Conservation (phyloP, 805 yeast genomes). For the Brettanomyces anomalus region DNA sequence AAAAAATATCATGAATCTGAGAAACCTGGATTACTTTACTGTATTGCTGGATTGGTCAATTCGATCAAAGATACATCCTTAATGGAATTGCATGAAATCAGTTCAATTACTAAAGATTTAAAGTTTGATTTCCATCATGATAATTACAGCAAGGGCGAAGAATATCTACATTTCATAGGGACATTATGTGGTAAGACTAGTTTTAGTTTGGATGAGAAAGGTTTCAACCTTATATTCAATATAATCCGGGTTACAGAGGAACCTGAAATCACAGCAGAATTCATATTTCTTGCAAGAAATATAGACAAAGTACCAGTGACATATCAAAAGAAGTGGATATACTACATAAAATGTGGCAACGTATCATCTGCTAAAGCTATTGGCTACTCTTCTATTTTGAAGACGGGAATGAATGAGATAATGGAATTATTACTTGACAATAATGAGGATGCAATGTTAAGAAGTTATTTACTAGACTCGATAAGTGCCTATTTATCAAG, state of each 20-base stretch:
- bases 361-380: constrained; percentile 29
- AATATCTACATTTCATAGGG: constrained; percentile 18
- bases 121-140: constrained; percentile 28
- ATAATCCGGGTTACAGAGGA: constrained; percentile 18
- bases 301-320: constrained; percentile 8
- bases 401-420: constrained; percentile 14
- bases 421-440: constrained; percentile 20
- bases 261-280: constrained; percentile 18
- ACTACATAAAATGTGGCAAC: constrained; percentile 32
- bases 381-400: constrained; percentile 17
- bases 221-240: constrained; percentile 18
- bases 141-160: constrained; percentile 30
- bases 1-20: neutral
- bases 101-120: constrained; percentile 4
- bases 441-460: constrained; percentile 20
- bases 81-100: neutral
- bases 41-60: constrained; percentile 17
- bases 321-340: constrained; percentile 24
- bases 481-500: constrained; percentile 2
- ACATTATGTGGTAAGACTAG: constrained; percentile 4
- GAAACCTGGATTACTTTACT: constrained; percentile 10
- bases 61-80: neutral
- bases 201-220: constrained; percentile 6
- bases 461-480: constrained; percentile 20
- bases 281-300: constrained; percentile 20